Conservation (phyloP, 2,329 filamentous ascomycete genomes). For the Septoria petroselini region DNA sequence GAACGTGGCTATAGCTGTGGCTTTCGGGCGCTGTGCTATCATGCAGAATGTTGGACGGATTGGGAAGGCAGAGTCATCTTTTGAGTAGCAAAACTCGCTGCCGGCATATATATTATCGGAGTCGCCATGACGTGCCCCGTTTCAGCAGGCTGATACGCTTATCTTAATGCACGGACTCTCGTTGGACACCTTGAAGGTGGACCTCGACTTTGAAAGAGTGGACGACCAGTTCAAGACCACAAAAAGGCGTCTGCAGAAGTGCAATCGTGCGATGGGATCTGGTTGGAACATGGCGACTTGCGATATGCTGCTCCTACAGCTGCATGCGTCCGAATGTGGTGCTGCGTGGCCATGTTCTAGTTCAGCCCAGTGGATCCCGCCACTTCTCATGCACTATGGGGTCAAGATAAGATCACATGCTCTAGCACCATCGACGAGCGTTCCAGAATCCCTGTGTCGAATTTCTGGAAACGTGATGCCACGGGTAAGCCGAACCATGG, state of each 20-base stretch:
- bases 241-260: conserved; percentile 1
- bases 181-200: not conserved
- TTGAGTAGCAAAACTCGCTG: not conserved
- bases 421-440: not conserved
- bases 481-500: conserved; percentile 6
- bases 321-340: too few relatives aligned
- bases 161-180: conserved; percentile 9
- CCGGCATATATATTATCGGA: conserved; percentile 1
- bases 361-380: not conserved
- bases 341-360: too few relatives aligned
- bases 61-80: conserved; percentile 2
- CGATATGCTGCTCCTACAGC: too few relatives aligned
- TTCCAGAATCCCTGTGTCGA: conserved; percentile 11
- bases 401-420: not conserved
- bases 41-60: not conserved
- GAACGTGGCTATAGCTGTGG: conserved; percentile 2
- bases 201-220: conserved; percentile 3
- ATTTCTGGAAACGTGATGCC: conserved; percentile 1
- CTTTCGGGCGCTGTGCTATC: not conserved
- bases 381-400: not conserved
- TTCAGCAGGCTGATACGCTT: conserved; percentile 7
- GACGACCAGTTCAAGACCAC: not conserved
- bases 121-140: conserved; percentile 10
- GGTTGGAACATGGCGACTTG: not conserved
- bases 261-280: not conserved